These are phyloP conservation scores for Fusarium cyanostomum DNA, from an alignment of 2,329 filamentous ascomycete species.

Conservation along the genomic window DNA sequence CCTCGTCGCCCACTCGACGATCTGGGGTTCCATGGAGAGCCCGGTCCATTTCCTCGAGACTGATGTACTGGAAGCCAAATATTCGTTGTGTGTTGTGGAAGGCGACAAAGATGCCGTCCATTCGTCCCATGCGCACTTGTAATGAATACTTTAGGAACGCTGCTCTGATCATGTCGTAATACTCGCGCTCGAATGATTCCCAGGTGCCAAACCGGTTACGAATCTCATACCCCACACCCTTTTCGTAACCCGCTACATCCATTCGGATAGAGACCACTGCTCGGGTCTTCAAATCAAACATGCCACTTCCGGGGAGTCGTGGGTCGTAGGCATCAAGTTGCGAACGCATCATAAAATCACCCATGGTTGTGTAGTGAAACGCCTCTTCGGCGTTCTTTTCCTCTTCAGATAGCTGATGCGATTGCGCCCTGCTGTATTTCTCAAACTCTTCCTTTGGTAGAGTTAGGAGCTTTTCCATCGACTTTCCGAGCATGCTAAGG, in stretches of 20 bases:
- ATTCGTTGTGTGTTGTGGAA: conserved; percentile 96
- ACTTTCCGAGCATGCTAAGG: conserved; percentile 91
- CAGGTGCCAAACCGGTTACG: conserved; percentile 77
- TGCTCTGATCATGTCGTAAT: conserved; percentile 94
- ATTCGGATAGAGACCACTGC: conserved; percentile 93
- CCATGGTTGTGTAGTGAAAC: conserved; percentile 87
- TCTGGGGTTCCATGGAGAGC: conserved; percentile 83
- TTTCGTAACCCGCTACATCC: conserved; percentile 76
- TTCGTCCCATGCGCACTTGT: conserved; percentile 94
- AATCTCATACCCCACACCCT: conserved; percentile 89
- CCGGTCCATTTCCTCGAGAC: conserved; percentile 86
- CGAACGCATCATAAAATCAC: conserved; percentile 92
- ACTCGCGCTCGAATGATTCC: conserved; percentile 95
- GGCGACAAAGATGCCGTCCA: conserved; percentile 98
- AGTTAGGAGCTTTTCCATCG: conserved; percentile 95
- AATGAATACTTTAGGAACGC: conserved; percentile 97
- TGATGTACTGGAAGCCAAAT: conserved; percentile 97
- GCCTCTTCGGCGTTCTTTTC: conserved; percentile 77
- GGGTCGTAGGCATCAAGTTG: conserved; percentile 92
- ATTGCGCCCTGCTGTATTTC: conserved; percentile 76
- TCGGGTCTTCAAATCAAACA: conserved; percentile 96
- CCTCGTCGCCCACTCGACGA: conserved; percentile 75
- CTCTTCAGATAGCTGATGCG: conserved; percentile 75
- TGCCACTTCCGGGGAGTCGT: conserved; percentile 86
- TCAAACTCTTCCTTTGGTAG: conserved; percentile 85